Base-by-base conservation (phyloP, 805 yeast genomes). In the Pichia membranifaciens region DNA sequence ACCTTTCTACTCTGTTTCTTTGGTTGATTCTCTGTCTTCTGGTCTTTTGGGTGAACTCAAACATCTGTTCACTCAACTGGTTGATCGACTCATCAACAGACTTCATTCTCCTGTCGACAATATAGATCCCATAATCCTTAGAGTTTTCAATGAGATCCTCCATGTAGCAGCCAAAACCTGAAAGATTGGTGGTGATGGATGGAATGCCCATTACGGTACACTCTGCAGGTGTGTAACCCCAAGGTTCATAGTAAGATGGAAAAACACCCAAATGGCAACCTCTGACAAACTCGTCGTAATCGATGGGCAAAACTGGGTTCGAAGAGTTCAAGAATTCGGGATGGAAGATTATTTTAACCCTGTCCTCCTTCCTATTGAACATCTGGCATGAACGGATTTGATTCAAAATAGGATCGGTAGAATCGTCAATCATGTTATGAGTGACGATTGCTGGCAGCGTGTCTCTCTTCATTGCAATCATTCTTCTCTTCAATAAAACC, bases 161-260 rank as follows among this genome's bases (percentile, higher is more conserved):
- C 98, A 91, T 91, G 70, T 91, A 91, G 55, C 98, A 95, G 43
- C 99, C 99, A 63, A 91, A 91, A 1, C 99, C 99, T 2, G 96
- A 87, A 51, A 91, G 71, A 65, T 91, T 91, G 37, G 99, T 91
- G 10, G 99, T 91, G 60, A 91, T 87, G 6, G 96, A 87, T 16
- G 99, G 99, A 50, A 93, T 95, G 48, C 99, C 99, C 99, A 91
- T 91, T 21, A 93, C 99, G 0, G 99, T 91, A 72, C 99, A 93
- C 66, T 91, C 99, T 8, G 98, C 98, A 3, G 99, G 99, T 2
- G 99, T 91, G 67, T 91, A 91, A 35, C 99, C 99, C 99, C 99
- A 91, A 4, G 99, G 99, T 70, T 91, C 99, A 64, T 91, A 91
- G 70, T 91, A 91, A 0, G 96, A 88, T 43, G 99, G 99, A 82